Evolutionary conservation across 352 stramenopile species (phyloP), one percentile per base, ranked within the genome.

Genomic region (Phytophthora pluvialis): DNA sequence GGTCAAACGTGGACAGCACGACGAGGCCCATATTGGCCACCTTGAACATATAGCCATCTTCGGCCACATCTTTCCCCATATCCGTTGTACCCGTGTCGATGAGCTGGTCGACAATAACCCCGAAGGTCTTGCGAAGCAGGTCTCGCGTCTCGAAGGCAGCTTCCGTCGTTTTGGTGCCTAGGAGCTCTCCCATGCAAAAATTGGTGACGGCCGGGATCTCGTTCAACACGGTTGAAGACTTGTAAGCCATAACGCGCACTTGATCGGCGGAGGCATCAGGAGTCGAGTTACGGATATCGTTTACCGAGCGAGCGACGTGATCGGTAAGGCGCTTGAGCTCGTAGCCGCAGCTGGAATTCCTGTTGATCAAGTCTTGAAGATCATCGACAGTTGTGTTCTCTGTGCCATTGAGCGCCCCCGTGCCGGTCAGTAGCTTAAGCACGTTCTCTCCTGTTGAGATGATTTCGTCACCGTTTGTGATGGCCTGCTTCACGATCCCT

Each of bases 31-130:
- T 62, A 25, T 80, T 64, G 1, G 71, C 33, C 15, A 78, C 69
- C 42, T 71, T 74, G 16, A 78, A 50, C 42, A 70, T 60, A 32
- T 78, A 83, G 36, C 75, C 71, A 9, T 67, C 61, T 52, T 71
- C 33, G 8, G 58, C 64, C 10, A 72, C 64, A 7, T 28, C 35
- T 15, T 70, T 31, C 3, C 61, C 54, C 44, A 70, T 59, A 39
- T 70, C 61, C 1, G 61, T 70, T 0, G 46, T 21, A 21, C 21
- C 21, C 21, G 21, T 21, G 21, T 21, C 21, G 21, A 21, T 21
- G 21, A 21, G 21, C 21, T 21, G 21, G 21, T 21, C 21, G 21
- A 21, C 21, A 21, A 21, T 21, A 2, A 21, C 21, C 21, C 21
- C 21, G 21, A 21, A 21, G 21, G 21, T 21, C 21, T 21, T 21